Evolutionary conservation across 257 asterid genomes (phyloP).

Genomic region (Jacaranda copaia): DNA sequence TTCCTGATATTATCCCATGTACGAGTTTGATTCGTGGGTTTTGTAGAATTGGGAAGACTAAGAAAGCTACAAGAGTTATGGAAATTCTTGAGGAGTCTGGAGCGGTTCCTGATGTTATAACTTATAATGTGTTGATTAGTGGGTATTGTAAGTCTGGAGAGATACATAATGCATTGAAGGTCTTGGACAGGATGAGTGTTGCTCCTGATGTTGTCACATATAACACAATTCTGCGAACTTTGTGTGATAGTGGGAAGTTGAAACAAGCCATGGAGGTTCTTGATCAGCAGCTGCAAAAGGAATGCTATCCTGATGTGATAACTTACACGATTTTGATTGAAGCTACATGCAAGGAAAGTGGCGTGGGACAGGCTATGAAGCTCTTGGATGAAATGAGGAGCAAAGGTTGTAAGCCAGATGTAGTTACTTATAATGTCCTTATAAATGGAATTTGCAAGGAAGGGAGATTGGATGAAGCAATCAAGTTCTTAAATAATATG

Average conservation of each 20-base stretch:
- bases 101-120: conserved; percentile 86
- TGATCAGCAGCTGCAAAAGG: conserved; percentile 64
- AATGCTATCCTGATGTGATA: conserved; percentile 79
- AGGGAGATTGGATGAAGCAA: conserved; percentile 82
- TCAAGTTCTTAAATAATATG: conserved; percentile 71
- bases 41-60: conserved; percentile 68
- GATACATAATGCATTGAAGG: conserved; percentile 61
- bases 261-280: conserved; percentile 84
- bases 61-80: conserved; percentile 68
- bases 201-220: conserved; percentile 88
- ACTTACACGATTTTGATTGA: conserved; percentile 86
- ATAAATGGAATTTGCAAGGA: conserved; percentile 84
- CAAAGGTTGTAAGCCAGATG: conserved; percentile 82
- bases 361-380: conserved; percentile 78
- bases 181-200: conserved; percentile 75
- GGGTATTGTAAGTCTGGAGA: conserved; percentile 88
- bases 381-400: conserved; percentile 82
- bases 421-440: conserved; percentile 85
- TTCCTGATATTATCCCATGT: conserved; percentile 75
- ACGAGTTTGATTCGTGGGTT: conserved; percentile 86
- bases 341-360: conserved; percentile 77
- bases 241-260: conserved; percentile 78
- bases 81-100: conserved; percentile 86
- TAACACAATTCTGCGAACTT: conserved; percentile 72
- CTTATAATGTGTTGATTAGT: conserved; percentile 85